Evolutionary conservation across 2,329 filamentous ascomycete genomes (phyloP).

Genomic region (Madurella fahalii): DNA sequence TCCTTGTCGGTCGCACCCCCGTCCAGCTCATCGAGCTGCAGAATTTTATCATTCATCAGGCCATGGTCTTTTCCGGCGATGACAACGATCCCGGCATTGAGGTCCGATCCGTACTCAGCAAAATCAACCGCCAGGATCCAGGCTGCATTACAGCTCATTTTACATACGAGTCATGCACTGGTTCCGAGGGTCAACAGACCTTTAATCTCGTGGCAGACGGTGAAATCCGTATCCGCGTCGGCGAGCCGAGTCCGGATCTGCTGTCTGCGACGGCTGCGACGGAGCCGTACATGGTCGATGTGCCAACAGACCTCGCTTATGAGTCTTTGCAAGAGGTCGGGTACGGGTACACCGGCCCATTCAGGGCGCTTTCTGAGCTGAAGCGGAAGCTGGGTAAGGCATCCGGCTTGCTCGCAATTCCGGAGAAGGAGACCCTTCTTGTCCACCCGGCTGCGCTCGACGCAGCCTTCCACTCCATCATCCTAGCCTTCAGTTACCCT

Average conservation of each 20-base stretch:
- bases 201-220: too few species aligned
- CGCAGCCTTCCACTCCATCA: conserved; percentile 23
- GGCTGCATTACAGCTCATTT: not conserved
- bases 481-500: conserved; percentile 14
- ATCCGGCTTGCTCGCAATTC: conserved; percentile 7
- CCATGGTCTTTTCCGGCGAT: not conserved
- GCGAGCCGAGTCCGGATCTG: not conserved
- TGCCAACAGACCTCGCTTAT: not conserved
- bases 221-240: too few species aligned
- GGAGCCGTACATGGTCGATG: not conserved
- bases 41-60: not conserved
- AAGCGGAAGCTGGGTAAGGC: conserved; percentile 12
- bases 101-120: not conserved
- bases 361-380: not conserved
- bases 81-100: not conserved
- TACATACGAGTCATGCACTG: too few species aligned
- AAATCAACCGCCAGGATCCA: not conserved
- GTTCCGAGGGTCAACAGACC: too few species aligned
- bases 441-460: conserved; percentile 25
- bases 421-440: conserved; percentile 4
- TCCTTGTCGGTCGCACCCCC: not conserved
- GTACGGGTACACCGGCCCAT: not conserved
- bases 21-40: not conserved
- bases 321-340: not conserved
- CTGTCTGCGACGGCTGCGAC: not conserved